Base-by-base conservation (phyloP, 228 moss, liverwort and hornwort genomes). In the Sphagnum fallax region DNA sequence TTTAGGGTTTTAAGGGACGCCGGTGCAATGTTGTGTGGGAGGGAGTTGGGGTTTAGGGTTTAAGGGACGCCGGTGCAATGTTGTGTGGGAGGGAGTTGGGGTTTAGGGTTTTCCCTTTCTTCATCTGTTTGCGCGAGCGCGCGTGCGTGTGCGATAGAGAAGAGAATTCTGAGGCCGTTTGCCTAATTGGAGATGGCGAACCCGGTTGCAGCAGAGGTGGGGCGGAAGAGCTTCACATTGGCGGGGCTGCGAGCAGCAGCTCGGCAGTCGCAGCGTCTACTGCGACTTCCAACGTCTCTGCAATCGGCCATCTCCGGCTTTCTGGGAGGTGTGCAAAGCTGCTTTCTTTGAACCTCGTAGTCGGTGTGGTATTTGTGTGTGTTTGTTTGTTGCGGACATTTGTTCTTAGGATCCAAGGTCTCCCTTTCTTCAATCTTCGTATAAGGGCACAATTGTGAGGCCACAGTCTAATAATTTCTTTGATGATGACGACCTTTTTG, bases 251-350 rank as follows among this genome's bases (percentile, higher is more conserved):
- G 89, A 8, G 80, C 82, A 4, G 93, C 91, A 6, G 88, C 87
- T 47, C 74, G 78, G 51, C 97, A 91, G 67, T 82, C 97, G 4
- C 83, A 75, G 51, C 84, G 91, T 2, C 71, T 98, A 47, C 81
- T 93, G 67, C 78, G 91, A 48, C 72, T 93, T 5, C 97, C 93
- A 12, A 61, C 58, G 4, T 75, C 90, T 14, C 76, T 98, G 5
- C 93, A 90, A 71, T 73, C 82, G 15, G 97, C 90, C 4, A 98
- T 93, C 32, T 81, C 88, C 18, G 78, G 80, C 49, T 98, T 93
- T 61, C 74, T 98, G 48, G 88, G 87, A 71, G 89, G 89, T 89
- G 47, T 51, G 64, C 49, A 61, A 10, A 32, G 32, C 16, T 59
- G 6, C 0, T 0, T 8, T 6, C 48, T 4, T 47, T 13, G 49